phyloP scores from a whole-genome alignment of 805 yeast species.

The Yarrowia sp. region DNA sequence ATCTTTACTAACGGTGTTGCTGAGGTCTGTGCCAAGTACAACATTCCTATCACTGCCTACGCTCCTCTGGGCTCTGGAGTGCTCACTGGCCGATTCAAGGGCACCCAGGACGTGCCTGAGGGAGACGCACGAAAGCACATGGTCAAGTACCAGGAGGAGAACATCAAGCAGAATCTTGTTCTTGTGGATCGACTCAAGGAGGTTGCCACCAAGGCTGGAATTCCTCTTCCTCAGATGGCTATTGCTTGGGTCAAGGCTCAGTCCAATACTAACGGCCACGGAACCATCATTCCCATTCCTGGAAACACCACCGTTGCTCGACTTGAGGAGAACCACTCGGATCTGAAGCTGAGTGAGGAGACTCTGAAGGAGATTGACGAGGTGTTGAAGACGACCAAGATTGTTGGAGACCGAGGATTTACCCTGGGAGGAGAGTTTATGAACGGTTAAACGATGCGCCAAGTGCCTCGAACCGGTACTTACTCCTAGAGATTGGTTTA shows the following conservation, averaged over 20 bases:
- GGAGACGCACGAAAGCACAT: slow-evolving; percentile 61
- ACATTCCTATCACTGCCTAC: slow-evolving; percentile 76
- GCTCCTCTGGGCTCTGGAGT: slow-evolving; percentile 85
- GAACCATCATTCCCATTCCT: slow-evolving; percentile 79
- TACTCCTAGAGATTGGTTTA: too few species aligned
- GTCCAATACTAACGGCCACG: slow-evolving; percentile 51
- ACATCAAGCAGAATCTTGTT: slow-evolving; percentile 59
- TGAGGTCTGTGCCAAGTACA: slow-evolving; percentile 61
- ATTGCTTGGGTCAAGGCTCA: slow-evolving; percentile 67
- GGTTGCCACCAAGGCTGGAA: slow-evolving; percentile 56
- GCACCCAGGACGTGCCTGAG: slow-evolving; percentile 57
- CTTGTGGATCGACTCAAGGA: slow-evolving; percentile 59
- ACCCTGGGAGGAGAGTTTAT: slow-evolving; percentile 23
- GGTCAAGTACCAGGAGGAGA: slow-evolving; percentile 68
- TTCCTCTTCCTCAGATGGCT: slow-evolving; percentile 71
- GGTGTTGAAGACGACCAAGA: slow-evolving; percentile 54
- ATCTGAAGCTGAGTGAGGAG: slow-evolving; percentile 56
- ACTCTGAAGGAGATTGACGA: slow-evolving; percentile 63
- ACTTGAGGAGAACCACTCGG: slow-evolving; percentile 65
- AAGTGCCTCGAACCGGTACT: too few species aligned
- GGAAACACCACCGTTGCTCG: slow-evolving; percentile 68
- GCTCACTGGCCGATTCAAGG: slow-evolving; percentile 66
- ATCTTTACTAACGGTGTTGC: slow-evolving; percentile 68
- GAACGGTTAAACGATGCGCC: slow-evolving; percentile 18
- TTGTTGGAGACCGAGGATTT: slow-evolving; percentile 60